phyloP scores from a whole-genome alignment of 345 rosid genomes.

The Nasturtium officinale region DNA sequence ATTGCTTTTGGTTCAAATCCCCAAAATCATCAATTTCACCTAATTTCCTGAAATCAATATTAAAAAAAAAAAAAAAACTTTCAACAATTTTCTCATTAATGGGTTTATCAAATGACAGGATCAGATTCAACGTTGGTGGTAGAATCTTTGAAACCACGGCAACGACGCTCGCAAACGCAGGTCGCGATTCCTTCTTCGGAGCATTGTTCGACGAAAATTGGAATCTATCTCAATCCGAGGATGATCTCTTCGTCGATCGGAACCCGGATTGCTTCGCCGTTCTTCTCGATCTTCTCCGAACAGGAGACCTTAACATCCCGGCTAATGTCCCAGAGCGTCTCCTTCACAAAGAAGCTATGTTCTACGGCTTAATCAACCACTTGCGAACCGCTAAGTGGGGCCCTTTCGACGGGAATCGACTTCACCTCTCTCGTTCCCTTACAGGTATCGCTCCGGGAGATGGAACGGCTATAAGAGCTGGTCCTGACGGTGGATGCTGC shows the following conservation, averaged over 20 bases:
- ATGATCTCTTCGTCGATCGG: slow-evolving; percentile 72
- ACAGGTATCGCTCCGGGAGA: slow-evolving; percentile 90
- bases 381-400: slow-evolving; percentile 85
- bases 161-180: slow-evolving; percentile 94
- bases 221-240: slow-evolving; percentile 47
- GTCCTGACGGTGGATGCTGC: slow-evolving; percentile 92
- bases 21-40: not conserved
- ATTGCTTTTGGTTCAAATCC: not conserved
- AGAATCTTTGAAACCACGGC: slow-evolving; percentile 82
- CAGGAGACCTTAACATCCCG: slow-evolving; percentile 83
- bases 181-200: slow-evolving; percentile 85
- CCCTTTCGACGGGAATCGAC: slow-evolving; percentile 79
- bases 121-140: slow-evolving; percentile 91
- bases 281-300: slow-evolving; percentile 95
- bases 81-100: slow-evolving; percentile 37
- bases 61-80: too few relatives aligned
- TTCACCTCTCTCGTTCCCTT: slow-evolving; percentile 58
- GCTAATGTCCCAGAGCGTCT: slow-evolving; percentile 66
- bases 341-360: slow-evolving; percentile 79
- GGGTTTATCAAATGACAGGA: slow-evolving; percentile 71
- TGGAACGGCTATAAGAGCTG: slow-evolving; percentile 93
- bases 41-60: not conserved
- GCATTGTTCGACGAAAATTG: slow-evolving; percentile 81
- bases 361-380: slow-evolving; percentile 81
- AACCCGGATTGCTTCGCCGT: slow-evolving; percentile 91